A percentile compares a stretch with the other conserved stretches of the same genome.
Evolutionary conservation across 371 early-diverging fungal genomes (phyloP).

Genomic region (Zopfochytrium polystomum): DNA sequence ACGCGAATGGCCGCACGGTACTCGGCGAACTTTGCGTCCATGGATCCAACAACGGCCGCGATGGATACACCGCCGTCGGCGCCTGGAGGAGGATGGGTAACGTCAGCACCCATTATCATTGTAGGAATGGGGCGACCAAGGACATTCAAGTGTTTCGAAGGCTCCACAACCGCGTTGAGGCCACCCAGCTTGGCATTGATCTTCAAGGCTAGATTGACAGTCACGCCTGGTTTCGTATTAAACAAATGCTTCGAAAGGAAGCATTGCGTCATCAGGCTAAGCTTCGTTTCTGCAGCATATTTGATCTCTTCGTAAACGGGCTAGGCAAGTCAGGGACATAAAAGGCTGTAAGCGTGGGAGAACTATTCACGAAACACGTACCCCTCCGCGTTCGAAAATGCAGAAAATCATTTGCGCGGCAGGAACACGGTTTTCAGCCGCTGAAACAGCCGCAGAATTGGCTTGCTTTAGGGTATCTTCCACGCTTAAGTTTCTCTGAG

Average conservation of each 20-base stretch:
- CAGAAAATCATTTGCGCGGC: constrained; percentile 68
- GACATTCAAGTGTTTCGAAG: constrained; percentile 14
- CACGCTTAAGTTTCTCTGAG: constrained; percentile 11
- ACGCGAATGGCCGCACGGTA: constrained; percentile 35
- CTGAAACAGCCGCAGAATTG: constrained; percentile 56
- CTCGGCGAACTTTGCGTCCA: constrained; percentile 62
- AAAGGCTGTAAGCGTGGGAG: constrained; percentile 45
- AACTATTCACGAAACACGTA: too few species aligned
- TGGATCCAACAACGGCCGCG: constrained; percentile 76
- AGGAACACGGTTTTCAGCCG: constrained; percentile 39
- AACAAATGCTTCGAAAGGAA: constrained; percentile 67
- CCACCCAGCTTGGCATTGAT: constrained; percentile 52
- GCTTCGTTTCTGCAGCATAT: constrained; percentile 79
- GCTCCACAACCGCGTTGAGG: constrained; percentile 36
- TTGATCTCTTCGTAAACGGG: constrained; percentile 89
- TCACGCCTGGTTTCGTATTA: constrained; percentile 41
- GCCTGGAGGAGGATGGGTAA: constrained; percentile 65
- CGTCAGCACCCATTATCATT: constrained; percentile 91
- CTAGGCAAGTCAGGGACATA: constrained; percentile 33
- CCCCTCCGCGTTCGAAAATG: constrained; percentile 63
- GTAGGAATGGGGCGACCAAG: constrained; percentile 55
- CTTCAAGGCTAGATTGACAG: constrained; percentile 46
- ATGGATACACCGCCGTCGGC: constrained; percentile 73
- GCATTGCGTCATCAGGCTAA: constrained; percentile 88
- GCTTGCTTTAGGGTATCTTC: constrained; percentile 21